phyloP scores from a whole-genome alignment of 768 basidiomycete genomes.

The Amylocystis lapponica region DNA sequence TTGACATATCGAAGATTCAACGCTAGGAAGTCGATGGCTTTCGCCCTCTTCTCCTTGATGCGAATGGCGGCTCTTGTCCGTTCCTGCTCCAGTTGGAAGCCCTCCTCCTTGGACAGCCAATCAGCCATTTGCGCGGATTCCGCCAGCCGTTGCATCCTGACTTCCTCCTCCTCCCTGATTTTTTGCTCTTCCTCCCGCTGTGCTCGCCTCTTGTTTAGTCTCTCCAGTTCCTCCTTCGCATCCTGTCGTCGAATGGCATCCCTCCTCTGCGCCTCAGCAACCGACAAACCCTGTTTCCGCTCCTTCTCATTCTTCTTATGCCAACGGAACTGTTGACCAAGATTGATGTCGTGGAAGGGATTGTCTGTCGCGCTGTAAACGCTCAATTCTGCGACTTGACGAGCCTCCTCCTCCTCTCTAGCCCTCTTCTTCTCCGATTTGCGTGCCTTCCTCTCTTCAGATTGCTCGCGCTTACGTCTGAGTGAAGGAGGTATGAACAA shows the following conservation, averaged over 20 bases:
- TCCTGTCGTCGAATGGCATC: constrained; percentile 83
- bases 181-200: constrained; percentile 88
- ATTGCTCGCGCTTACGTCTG: constrained; percentile 82
- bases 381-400: constrained; percentile 89
- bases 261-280: constrained; percentile 70
- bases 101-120: constrained; percentile 95
- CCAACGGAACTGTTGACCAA: constrained; percentile 96
- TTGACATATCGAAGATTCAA: constrained; percentile 93
- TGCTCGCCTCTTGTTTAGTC: constrained; percentile 83
- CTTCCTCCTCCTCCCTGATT: constrained; percentile 88
- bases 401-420: constrained; percentile 83
- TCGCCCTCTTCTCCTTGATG: constrained; percentile 93
- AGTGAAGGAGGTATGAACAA: neutral
- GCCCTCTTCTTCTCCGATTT: constrained; percentile 85
- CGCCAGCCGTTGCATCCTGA: constrained; percentile 79
- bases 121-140: constrained; percentile 98
- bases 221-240: constrained; percentile 92
- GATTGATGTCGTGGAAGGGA: constrained; percentile 96
- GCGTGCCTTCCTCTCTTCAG: constrained; percentile 77
- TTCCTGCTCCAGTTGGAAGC: constrained; percentile 96
- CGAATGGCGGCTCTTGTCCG: constrained; percentile 86
- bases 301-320: constrained; percentile 99
- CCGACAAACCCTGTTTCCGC: constrained; percentile 74
- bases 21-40: constrained; percentile 97
- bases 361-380: constrained; percentile 97